phyloP scores from a whole-genome alignment of 768 basidiomycete species.

The Auricularia auricula-judae region DNA sequence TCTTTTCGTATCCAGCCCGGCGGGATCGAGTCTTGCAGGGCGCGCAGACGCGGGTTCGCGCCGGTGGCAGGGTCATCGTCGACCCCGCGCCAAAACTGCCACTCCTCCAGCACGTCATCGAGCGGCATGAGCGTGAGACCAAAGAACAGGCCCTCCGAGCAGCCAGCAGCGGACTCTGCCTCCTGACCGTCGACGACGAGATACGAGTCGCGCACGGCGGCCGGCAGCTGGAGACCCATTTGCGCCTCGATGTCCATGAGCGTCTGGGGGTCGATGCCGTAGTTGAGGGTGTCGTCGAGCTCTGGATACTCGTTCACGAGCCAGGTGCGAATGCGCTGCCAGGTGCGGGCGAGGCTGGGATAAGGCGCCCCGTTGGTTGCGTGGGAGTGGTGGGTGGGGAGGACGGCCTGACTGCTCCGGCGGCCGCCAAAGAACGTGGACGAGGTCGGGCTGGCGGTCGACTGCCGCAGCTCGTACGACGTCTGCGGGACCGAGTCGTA shows the following conservation, averaged over 20 bases:
- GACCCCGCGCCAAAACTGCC: slow-evolving; percentile 92
- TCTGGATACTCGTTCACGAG: slow-evolving; percentile 84
- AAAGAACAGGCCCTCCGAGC: slow-evolving; percentile 86
- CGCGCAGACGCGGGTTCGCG: slow-evolving; percentile 57
- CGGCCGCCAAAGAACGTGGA: not conserved
- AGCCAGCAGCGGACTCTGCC: slow-evolving; percentile 76
- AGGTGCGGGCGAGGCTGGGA: slow-evolving; percentile 73
- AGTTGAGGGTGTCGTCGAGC: slow-evolving; percentile 90
- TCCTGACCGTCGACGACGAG: slow-evolving; percentile 87
- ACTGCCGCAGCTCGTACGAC: slow-evolving; percentile 26
- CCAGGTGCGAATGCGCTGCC: slow-evolving; percentile 76
- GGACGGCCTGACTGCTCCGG: slow-evolving; percentile 28
- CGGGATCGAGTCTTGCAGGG: slow-evolving; percentile 82
- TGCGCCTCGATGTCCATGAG: slow-evolving; percentile 74
- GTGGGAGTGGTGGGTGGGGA: slow-evolving; percentile 58
- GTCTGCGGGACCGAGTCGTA: slow-evolving; percentile 50
- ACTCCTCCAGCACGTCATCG: slow-evolving; percentile 90
- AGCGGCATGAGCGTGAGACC: slow-evolving; percentile 88
- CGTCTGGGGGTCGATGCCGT: slow-evolving; percentile 72
- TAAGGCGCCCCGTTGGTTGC: slow-evolving; percentile 41
- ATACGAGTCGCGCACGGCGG: slow-evolving; percentile 85
- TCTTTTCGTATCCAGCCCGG: slow-evolving; percentile 78
- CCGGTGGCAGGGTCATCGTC: slow-evolving; percentile 83
- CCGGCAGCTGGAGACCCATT: slow-evolving; percentile 75
- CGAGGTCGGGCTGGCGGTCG: not conserved